Evolutionary conservation across 73 alveolate genomes (phyloP), one percentile per base, ranked within the genome.

Genomic region (Blepharisma stoltei): DNA sequence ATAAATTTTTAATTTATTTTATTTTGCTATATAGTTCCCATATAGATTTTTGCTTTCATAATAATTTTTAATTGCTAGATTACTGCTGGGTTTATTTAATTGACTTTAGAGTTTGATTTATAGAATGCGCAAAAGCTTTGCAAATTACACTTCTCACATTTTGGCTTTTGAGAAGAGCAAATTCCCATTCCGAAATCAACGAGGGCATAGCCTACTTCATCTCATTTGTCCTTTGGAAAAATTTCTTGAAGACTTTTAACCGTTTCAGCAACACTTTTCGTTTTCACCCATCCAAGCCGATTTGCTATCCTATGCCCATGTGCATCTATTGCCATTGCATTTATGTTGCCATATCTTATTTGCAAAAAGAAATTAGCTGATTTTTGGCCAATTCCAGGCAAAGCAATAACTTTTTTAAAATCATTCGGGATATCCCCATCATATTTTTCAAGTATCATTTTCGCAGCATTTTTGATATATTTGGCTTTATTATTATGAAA

Each of bases 341-440:
- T 85, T 21, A 80, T 86, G 47, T 81, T 86, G 48, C 89, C 93
- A 55, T 81, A 89, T 54, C 92, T 83, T 55, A 82, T 82, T 77
- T 93, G 86, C 75, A 93, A 77, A 77, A 89, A 87, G 76, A 95
- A 55, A 37, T 87, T 67, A 27, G 97, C 98, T 54, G 87, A 87
- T 78, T 91, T 93, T 71, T 84, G 88, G 41, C 99, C 99, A 25
- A 95, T 94, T 37, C 99, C 99, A 50, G 93, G 95, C 44, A 92
- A 81, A 44, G 81, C 70, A 3, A 89, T 75, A n/a, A 94, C 45
- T 18, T 83, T 92, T 8, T 91, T 92, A 38, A 80, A 82, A 18
- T 76, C 69, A 11, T 81, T 81, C 4, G 98, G 98, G 4, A 92
- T 93, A 46, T 76, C 83, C 55, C 97, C 98, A 79, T 82, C 78